Conservation (phyloP, 495 filamentous ascomycete species). For the Hypoxylon lienhwacheense region DNA sequence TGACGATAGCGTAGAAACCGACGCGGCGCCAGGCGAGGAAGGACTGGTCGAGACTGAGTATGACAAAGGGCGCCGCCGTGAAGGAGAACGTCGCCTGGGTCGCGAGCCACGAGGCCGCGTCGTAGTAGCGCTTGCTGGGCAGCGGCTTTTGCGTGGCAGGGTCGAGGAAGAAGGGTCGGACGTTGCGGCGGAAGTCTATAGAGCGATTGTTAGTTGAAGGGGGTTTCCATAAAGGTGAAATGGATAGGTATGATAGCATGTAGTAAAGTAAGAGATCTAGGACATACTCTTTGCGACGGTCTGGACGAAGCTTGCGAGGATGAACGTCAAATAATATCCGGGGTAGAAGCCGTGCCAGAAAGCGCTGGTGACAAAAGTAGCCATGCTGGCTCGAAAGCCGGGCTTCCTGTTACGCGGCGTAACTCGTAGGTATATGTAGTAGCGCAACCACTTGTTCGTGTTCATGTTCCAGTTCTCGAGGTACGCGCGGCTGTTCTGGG, state of each 20-base stretch:
- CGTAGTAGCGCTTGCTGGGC: slow-evolving; percentile 80
- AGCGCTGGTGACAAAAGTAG: slow-evolving; percentile 89
- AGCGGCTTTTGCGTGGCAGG: slow-evolving; percentile 64
- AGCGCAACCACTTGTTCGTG: slow-evolving; percentile 94
- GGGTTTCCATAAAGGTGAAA: no score
- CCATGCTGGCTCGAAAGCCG: slow-evolving; percentile 90
- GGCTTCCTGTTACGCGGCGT: slow-evolving; percentile 96
- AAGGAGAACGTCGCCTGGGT: slow-evolving; percentile 88
- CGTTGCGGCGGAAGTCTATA: slow-evolving; percentile 80
- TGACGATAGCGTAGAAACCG: slow-evolving; percentile 84
- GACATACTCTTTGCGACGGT: slow-evolving; percentile 87
- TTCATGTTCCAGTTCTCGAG: slow-evolving; percentile 97
- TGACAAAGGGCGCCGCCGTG: slow-evolving; percentile 76
- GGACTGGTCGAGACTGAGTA: slow-evolving; percentile 68
- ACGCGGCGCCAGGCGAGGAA: slow-evolving; percentile 76
- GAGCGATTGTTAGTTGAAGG: background rate
- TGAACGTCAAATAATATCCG: slow-evolving; percentile 90
- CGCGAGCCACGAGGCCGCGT: slow-evolving; percentile 72
- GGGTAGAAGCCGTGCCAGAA: slow-evolving; percentile 99
- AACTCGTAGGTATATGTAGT: slow-evolving; percentile 93
- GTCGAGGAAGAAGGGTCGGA: slow-evolving; percentile 92
- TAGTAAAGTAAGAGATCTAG: background rate
- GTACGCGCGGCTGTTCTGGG: slow-evolving; percentile 87
- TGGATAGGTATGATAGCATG: background rate
- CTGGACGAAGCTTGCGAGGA: slow-evolving; percentile 87